Conservation (phyloP, 352 stramenopile genomes). For the Phytophthora pini region DNA sequence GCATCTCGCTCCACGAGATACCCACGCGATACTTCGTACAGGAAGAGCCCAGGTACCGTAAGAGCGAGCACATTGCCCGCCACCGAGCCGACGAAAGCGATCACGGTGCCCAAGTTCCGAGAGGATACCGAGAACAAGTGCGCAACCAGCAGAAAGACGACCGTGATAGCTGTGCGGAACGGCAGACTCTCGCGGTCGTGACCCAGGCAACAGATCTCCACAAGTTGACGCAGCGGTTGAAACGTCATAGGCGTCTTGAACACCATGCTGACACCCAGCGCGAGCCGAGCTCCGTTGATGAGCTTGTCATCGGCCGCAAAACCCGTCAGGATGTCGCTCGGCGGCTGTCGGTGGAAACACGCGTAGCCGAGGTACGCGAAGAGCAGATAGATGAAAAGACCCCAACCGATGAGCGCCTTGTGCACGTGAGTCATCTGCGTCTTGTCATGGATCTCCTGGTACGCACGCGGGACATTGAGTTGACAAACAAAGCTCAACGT, state of each 20-base stretch:
- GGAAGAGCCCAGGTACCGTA: conserved; percentile 73
- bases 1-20: conserved; percentile 57
- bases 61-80: conserved; percentile 77
- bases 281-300: conserved; percentile 82
- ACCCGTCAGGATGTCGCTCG: conserved; percentile 85
- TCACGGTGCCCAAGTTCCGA: conserved; percentile 70
- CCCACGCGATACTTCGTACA: conserved; percentile 72
- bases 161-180: conserved; percentile 73
- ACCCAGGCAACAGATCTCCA: conserved; percentile 76
- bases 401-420: conserved; percentile 62
- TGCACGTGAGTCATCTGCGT: conserved; percentile 71
- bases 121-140: conserved; percentile 70
- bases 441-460: conserved; percentile 82
- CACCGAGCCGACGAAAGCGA: conserved; percentile 79
- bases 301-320: conserved; percentile 72
- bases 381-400: conserved; percentile 61
- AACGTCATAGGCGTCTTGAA: conserved; percentile 89
- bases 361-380: conserved; percentile 77
- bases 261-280: conserved; percentile 77
- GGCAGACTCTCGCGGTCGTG: conserved; percentile 73
- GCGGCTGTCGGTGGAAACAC: conserved; percentile 84
- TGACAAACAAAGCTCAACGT: conserved; percentile 83
- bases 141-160: conserved; percentile 72
- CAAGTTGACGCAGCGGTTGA: conserved; percentile 79
- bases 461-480: conserved; percentile 82